Evolutionary conservation across 257 asterid genomes (phyloP).

Genomic region (Solanum appendiculatum): DNA sequence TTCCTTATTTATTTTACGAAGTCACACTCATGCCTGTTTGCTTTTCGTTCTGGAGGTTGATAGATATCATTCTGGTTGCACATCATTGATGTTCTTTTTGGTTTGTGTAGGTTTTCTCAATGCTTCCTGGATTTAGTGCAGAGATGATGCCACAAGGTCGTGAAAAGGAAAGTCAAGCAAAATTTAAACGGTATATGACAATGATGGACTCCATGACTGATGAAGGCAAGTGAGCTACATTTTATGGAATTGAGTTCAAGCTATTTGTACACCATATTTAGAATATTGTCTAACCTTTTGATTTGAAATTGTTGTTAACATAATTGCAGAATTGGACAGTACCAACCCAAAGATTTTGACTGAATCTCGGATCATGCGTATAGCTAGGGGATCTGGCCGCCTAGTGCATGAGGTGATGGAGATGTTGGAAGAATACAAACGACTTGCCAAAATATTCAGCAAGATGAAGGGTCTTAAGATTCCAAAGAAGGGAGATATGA

Average conservation of each 20-base stretch:
- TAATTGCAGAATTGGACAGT: conserved; percentile 76
- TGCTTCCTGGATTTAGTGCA: conserved; percentile 91
- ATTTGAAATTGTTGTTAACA: not conserved
- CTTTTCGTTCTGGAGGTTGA: not conserved
- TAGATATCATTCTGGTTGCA: not conserved
- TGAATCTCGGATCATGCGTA: conserved; percentile 73
- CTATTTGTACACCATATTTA: not conserved
- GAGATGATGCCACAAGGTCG: conserved; percentile 95
- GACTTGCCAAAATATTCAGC: conserved; percentile 86
- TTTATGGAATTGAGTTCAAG: not conserved
- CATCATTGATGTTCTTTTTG: not conserved
- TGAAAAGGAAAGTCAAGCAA: conserved; percentile 87
- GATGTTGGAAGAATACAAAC: conserved; percentile 90
- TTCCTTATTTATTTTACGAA: not conserved
- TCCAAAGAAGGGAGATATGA: conserved; percentile 95
- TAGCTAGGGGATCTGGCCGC: conserved; percentile 90
- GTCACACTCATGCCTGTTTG: not conserved
- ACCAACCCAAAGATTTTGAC: conserved; percentile 76
- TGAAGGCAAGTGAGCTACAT: conserved; percentile 43
- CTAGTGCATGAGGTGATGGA: conserved; percentile 76
- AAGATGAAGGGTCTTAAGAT: conserved; percentile 98
- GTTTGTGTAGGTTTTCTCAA: conserved; percentile 65
- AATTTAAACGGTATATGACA: conserved; percentile 85
- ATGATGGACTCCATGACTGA: conserved; percentile 99
- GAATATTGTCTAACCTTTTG: not conserved